Base-by-base conservation (phyloP, 768 basidiomycete genomes). In the Leucocoprinus leucothites region DNA sequence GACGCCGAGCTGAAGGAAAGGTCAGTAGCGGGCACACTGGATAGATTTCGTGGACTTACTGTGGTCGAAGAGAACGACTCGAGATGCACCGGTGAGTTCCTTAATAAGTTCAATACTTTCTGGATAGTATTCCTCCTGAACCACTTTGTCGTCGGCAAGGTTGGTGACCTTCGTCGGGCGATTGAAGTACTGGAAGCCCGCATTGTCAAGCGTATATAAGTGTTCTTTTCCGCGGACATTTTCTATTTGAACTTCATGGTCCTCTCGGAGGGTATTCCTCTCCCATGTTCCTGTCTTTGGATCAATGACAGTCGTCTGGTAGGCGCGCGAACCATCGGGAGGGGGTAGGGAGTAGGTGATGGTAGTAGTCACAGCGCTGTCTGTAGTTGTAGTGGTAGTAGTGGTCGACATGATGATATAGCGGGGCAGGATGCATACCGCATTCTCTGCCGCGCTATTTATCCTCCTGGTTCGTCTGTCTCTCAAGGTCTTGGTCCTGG, bases 31-130 rank as follows among this genome's bases (percentile, higher is more conserved):
- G 31, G 13, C 31, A 13, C 5, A 34, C 13, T 13, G 13, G 31
- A 34, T 6, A 13, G 31, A 34, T 34, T 34, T 13, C 4, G 16
- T 13, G 9, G 18, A 59, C 81, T 58, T 51, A 81, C 83, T 85
- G 63, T 85, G 83, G 60, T 85, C 82, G 54, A 85, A 86, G 31
- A 83, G 50, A n/a, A 84, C 78, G 21, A 81, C 79, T 21, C 72
- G 71, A 56, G 70, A 78, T 0, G 84, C 84, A 9, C 85, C 83
- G 0, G 82, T 84, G 8, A 82, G 44, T 57, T 78, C 59, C 70
- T 85, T 84, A 42, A 85, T 68, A 25, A 84, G 64, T 61, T 79
- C 78, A 18, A 73, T 70, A 58, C 78, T 79, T 66, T 86, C 84
- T 1, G 76, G 73, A 61, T 85, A 85, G 63, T 86, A 87, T 48